Evolutionary conservation across 2,329 filamentous ascomycete genomes (phyloP).

Genomic region (Colletotrichum sansevieriae): DNA sequence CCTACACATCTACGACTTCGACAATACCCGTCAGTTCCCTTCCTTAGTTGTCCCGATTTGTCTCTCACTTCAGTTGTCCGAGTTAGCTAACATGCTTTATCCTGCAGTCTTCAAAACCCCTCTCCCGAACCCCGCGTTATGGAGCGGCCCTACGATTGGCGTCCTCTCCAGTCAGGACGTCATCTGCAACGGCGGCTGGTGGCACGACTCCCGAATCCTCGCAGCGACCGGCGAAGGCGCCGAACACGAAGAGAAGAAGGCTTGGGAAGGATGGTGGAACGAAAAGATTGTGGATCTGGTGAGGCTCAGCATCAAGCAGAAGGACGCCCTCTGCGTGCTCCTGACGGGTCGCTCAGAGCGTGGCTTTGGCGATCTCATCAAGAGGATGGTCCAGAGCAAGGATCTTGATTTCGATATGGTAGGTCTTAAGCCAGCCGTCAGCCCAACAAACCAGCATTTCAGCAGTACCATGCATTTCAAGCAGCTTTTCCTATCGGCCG

Average conservation of each 20-base stretch:
- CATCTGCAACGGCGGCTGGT: constrained; percentile 92
- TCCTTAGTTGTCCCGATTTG: background rate
- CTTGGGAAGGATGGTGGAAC: constrained; percentile 97
- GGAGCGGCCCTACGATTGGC: constrained; percentile 84
- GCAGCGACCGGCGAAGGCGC: constrained; percentile 86
- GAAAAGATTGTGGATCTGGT: constrained; percentile 88
- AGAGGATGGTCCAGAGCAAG: constrained; percentile 83
- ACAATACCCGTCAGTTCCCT: constrained; percentile 80
- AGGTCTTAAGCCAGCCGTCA: constrained; percentile 85
- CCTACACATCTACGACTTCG: constrained; percentile 97
- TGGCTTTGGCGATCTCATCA: constrained; percentile 82
- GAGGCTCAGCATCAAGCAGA: constrained; percentile 82
- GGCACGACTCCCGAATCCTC: constrained; percentile 92
- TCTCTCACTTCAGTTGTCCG: background rate
- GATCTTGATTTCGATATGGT: constrained; percentile 89
- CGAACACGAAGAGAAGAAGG: constrained; percentile 83
- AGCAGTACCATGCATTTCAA: constrained; percentile 92
- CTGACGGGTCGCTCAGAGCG: constrained; percentile 87
- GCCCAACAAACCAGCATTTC: constrained; percentile 84
- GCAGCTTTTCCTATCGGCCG: constrained; percentile 81
- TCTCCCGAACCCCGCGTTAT: constrained; percentile 88
- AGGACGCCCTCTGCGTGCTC: constrained; percentile 86
- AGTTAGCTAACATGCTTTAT: constrained; percentile 19
- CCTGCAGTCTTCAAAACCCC: constrained; percentile 87
- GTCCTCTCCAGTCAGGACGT: constrained; percentile 80